A percentile compares a stretch with the other conserved stretches of the same genome.
These are phyloP conservation scores for Diaporthe ampelina DNA, from an alignment of 2,329 filamentous ascomycete species.

Conservation along the genomic window DNA sequence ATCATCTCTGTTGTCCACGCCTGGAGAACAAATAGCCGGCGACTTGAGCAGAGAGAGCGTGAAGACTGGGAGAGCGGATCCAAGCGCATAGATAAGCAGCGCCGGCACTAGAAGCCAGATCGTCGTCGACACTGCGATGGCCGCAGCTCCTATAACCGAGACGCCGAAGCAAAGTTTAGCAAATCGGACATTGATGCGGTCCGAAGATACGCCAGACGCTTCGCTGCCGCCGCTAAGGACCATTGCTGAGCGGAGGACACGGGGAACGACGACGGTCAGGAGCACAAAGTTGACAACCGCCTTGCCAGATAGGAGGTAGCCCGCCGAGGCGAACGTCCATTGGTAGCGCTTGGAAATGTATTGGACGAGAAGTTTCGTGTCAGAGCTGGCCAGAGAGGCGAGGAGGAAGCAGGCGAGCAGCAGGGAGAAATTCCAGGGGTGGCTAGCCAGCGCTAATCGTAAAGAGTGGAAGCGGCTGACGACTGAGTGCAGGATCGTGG, in stretches of 20 bases:
- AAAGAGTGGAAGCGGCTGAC: slow-evolving; percentile 49
- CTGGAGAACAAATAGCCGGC: slow-evolving; percentile 51
- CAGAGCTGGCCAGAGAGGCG: slow-evolving; percentile 63
- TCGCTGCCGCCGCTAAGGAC: slow-evolving; percentile 41
- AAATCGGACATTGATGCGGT: slow-evolving; percentile 51
- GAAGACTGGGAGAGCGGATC: slow-evolving; percentile 64
- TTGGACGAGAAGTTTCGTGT: slow-evolving; percentile 64
- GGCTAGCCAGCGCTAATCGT: slow-evolving; percentile 51
- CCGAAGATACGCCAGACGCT: slow-evolving; percentile 42
- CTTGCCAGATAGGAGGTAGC: slow-evolving; percentile 63
- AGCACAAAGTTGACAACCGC: slow-evolving; percentile 63
- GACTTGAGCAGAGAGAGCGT: slow-evolving; percentile 64
- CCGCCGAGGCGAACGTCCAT: slow-evolving; percentile 62
- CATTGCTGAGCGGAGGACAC: slow-evolving; percentile 48
- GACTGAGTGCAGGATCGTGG: slow-evolving; percentile 45
- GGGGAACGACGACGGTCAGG: slow-evolving; percentile 58
- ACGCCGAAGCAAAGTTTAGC: slow-evolving; percentile 54
- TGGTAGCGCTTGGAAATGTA: slow-evolving; percentile 64
- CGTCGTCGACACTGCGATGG: slow-evolving; percentile 56
- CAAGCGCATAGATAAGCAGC: slow-evolving; percentile 61
- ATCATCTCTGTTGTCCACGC: slow-evolving; percentile 18
- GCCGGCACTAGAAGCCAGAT: slow-evolving; percentile 59
- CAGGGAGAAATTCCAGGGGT: slow-evolving; percentile 58
- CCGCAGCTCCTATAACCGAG: slow-evolving; percentile 58
- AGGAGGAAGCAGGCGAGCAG: slow-evolving; percentile 61